phyloP scores from a whole-genome alignment of 2,329 filamentous ascomycete species.

The Trichoderma simmonsii region DNA sequence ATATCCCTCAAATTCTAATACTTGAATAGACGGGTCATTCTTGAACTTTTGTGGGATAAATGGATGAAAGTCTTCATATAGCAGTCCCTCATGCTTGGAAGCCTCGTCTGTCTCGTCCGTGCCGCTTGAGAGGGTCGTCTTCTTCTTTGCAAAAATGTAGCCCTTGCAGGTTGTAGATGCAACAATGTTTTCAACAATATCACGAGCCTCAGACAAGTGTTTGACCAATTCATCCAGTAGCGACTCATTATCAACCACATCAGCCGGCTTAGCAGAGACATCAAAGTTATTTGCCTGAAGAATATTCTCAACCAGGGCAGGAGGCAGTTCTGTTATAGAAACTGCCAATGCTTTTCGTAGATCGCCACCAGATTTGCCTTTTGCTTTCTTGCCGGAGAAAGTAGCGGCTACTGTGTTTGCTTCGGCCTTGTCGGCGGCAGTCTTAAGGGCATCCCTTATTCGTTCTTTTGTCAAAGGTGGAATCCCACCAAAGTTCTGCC shows the following conservation, averaged over 20 bases:
- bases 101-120: constrained; percentile 16
- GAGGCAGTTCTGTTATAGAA: constrained; percentile 84
- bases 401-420: constrained; percentile 35
- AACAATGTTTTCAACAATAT: constrained; percentile 66
- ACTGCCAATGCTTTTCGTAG: constrained; percentile 77
- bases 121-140: constrained; percentile 33
- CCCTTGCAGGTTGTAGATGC: constrained; percentile 65
- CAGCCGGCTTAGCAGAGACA: constrained; percentile 60
- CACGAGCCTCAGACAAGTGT: constrained; percentile 67
- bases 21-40: constrained; percentile 59
- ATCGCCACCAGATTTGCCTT: constrained; percentile 70
- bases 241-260: constrained; percentile 64
- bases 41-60: constrained; percentile 81
- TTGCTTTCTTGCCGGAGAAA: constrained; percentile 57
- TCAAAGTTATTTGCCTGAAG: constrained; percentile 70
- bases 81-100: constrained; percentile 46
- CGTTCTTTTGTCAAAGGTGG: constrained; percentile 73
- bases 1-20: constrained; percentile 78
- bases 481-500: constrained; percentile 78
- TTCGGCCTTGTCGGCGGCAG: constrained; percentile 58
- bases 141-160: constrained; percentile 80
- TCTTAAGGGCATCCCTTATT: constrained; percentile 65
- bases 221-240: constrained; percentile 64
- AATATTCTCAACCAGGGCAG: constrained; percentile 82
- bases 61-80: constrained; percentile 95